phyloP scores from a whole-genome alignment of 306 rosid genomes.

The Castanopsis chinensis region DNA sequence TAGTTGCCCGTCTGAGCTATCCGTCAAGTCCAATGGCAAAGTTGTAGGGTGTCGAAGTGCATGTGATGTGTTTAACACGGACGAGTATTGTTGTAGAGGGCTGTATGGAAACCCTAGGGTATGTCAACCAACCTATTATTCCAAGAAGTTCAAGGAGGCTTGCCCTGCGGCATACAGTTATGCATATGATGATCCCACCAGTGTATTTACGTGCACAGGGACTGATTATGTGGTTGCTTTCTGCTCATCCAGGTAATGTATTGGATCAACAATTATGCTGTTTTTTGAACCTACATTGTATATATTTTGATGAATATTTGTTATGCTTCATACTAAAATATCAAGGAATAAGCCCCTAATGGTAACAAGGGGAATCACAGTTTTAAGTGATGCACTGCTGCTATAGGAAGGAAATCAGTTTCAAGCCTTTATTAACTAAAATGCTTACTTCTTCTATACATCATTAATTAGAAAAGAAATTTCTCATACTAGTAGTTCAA shows the following conservation, averaged over 20 bases:
- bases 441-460: too few species aligned
- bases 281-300: too few species aligned
- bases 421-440: too few species aligned
- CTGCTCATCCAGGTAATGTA: slow-evolving; percentile 67
- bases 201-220: slow-evolving; percentile 72
- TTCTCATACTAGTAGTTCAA: too few species aligned
- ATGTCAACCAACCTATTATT: slow-evolving; percentile 74
- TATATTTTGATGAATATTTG: too few species aligned
- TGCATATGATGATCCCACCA: slow-evolving; percentile 85
- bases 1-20: slow-evolving; percentile 52
- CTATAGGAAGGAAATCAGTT: too few species aligned
- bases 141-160: slow-evolving; percentile 71
- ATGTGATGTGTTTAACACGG: slow-evolving; percentile 72
- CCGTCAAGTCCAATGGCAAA: slow-evolving; percentile 53
- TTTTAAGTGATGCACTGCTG: too few species aligned
- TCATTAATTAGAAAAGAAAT: too few species aligned
- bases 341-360: too few species aligned
- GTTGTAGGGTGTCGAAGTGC: slow-evolving; percentile 78
- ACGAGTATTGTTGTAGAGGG: slow-evolving; percentile 92
- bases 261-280: too few species aligned
- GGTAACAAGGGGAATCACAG: too few species aligned
- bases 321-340: too few species aligned
- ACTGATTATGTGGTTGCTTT: slow-evolving; percentile 67
- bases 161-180: slow-evolving; percentile 88
- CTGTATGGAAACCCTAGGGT: slow-evolving; percentile 51